These are phyloP conservation scores for Salix brachista DNA, from an alignment of 345 rosid genomes.

Conservation along the genomic window DNA sequence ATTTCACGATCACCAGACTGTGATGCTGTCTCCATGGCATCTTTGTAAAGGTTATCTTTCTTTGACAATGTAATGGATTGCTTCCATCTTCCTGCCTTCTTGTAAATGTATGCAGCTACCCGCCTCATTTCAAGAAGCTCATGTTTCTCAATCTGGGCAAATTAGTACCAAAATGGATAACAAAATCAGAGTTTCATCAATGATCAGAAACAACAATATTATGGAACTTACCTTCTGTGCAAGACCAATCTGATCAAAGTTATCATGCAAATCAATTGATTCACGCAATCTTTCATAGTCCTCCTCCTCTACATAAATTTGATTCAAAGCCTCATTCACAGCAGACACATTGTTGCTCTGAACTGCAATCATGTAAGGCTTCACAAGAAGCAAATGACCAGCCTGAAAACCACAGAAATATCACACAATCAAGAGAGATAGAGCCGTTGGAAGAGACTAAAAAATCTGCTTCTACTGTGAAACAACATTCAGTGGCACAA, in stretches of 20 bases:
- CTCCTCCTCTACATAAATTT: conserved; percentile 90
- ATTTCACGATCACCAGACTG: conserved; percentile 97
- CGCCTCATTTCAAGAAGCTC: conserved; percentile 99
- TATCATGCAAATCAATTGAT: conserved; percentile 86
- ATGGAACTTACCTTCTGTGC: conserved; percentile 64
- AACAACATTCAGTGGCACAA: neutral
- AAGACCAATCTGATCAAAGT: conserved; percentile 88
- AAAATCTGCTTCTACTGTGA: neutral
- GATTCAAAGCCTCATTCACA: conserved; percentile 89
- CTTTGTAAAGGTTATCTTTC: conserved; percentile 86
- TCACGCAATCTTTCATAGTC: conserved; percentile 92
- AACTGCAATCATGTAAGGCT: conserved; percentile 96
- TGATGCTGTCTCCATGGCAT: conserved; percentile 99
- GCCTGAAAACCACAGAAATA: conserved; percentile 49
- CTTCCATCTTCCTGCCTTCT: conserved; percentile 99
- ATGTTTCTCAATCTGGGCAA: conserved; percentile 84
- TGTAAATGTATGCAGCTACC: conserved; percentile 98
- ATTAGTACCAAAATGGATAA: conserved; percentile 14
- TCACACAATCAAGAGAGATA: neutral
- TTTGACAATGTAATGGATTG: conserved; percentile 93
- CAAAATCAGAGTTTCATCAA: neutral
- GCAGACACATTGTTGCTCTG: conserved; percentile 94
- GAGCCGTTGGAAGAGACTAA: neutral
- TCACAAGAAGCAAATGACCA: conserved; percentile 84
- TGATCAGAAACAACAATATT: neutral